Conservation (phyloP, 2,329 filamentous ascomycete species). For the Eutypa lata region DNA sequence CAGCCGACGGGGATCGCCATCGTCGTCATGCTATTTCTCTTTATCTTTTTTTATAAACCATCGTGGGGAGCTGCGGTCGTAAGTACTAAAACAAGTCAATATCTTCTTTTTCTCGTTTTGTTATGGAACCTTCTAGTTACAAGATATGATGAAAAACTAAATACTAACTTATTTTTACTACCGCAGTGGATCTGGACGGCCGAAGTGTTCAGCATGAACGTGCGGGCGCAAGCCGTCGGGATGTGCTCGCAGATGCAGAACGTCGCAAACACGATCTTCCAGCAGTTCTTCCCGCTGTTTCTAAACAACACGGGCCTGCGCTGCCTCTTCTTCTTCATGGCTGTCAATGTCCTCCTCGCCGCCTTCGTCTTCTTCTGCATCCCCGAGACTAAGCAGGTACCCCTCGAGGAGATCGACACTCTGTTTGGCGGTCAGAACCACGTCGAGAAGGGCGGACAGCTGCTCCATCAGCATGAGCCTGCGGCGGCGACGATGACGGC, state of each 20-base stretch:
- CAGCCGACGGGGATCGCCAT: slow-evolving; percentile 63
- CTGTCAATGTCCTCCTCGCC: slow-evolving; percentile 45
- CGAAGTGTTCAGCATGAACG: slow-evolving; percentile 68
- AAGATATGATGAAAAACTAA: no score
- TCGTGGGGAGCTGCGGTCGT: slow-evolving; percentile 66
- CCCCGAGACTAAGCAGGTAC: slow-evolving; percentile 48
- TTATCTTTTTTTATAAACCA: slow-evolving; percentile 66
- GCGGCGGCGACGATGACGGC: background rate
- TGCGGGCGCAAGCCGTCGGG: slow-evolving; percentile 67
- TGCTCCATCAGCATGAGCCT: slow-evolving; percentile 20
- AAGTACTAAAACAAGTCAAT: no score
- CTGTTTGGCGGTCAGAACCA: slow-evolving; percentile 57
- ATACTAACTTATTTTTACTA: no score
- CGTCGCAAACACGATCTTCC: slow-evolving; percentile 64
- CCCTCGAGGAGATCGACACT: slow-evolving; percentile 54
- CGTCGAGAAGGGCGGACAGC: slow-evolving; percentile 49
- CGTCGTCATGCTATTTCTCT: slow-evolving; percentile 65
- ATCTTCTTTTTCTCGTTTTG: no score
- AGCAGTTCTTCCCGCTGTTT: slow-evolving; percentile 70
- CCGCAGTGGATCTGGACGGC: slow-evolving; percentile 72
- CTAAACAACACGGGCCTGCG: slow-evolving; percentile 51
- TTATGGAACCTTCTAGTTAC: no score
- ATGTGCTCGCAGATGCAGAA: slow-evolving; percentile 62
- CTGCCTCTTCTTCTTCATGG: slow-evolving; percentile 40
- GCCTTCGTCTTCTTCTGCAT: slow-evolving; percentile 49